Evolutionary conservation across 2,329 filamentous ascomycete genomes (phyloP).

Genomic region (Beauveria brongniartii): DNA sequence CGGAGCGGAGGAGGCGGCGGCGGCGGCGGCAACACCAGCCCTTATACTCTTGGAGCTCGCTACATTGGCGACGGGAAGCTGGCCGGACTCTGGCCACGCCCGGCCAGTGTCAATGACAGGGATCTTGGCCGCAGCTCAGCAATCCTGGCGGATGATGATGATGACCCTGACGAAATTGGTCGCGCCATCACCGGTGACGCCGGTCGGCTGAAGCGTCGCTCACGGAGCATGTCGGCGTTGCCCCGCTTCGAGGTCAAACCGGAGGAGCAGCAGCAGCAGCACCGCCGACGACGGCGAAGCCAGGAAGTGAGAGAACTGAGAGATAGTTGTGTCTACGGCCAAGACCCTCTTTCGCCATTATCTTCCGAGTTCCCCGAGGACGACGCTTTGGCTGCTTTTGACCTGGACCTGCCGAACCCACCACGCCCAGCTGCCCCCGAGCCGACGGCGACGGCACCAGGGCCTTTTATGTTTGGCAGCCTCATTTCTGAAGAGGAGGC

Average conservation of each 20-base stretch:
- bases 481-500: conserved; percentile 1
- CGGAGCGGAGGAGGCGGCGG: conserved; percentile 11
- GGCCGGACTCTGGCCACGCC: conserved; percentile 50
- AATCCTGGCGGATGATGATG: conserved; percentile 24
- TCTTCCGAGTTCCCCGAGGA: conserved; percentile 37
- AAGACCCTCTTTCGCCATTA: conserved; percentile 38
- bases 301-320: conserved; percentile 59
- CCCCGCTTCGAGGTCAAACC: conserved; percentile 30
- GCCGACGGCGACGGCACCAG: not conserved
- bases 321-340: conserved; percentile 47
- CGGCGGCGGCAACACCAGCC: conserved; percentile 13
- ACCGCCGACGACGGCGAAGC: conserved; percentile 40
- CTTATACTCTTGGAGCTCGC: conserved; percentile 13
- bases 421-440: not conserved
- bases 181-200: conserved; percentile 52
- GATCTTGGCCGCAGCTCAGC: conserved; percentile 22
- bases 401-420: not conserved
- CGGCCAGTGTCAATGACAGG: conserved; percentile 50
- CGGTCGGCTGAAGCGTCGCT: conserved; percentile 42
- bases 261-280: conserved; percentile 13
- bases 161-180: conserved; percentile 49
- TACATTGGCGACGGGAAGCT: conserved; percentile 32
- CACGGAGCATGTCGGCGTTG: conserved; percentile 51
- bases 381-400: conserved; percentile 18
- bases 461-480: not conserved